phyloP scores from a whole-genome alignment of 495 filamentous ascomycete genomes.

The Aspergillus bridgeri region DNA sequence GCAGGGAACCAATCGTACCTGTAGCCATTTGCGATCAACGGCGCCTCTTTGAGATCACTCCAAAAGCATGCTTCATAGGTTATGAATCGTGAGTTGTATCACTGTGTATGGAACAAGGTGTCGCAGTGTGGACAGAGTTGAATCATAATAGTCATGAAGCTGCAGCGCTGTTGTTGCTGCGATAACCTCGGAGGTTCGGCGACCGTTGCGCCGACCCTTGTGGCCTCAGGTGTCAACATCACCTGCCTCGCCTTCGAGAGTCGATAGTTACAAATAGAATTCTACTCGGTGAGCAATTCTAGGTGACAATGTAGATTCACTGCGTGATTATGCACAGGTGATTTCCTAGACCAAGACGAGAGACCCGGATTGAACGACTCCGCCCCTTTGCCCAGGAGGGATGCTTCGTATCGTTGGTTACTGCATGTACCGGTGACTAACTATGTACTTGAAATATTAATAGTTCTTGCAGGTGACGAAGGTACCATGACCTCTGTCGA shows the following conservation, averaged over 20 bases:
- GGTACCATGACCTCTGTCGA: too few species aligned
- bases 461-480: too few species aligned
- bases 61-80: background rate
- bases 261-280: too few species aligned
- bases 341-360: background rate
- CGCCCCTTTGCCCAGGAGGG: background rate
- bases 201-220: background rate
- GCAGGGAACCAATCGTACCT: slow-evolving; percentile 21
- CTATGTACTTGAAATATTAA: too few species aligned
- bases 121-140: too few species aligned
- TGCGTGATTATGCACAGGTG: too few species aligned
- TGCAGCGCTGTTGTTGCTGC: background rate
- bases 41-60: slow-evolving; percentile 17
- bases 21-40: slow-evolving; percentile 30
- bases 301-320: too few species aligned
- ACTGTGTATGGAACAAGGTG: background rate
- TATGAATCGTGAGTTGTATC: background rate
- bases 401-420: too few species aligned
- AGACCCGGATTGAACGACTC: slow-evolving; percentile 4
- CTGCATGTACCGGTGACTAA: too few species aligned
- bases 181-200: background rate
- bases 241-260: too few species aligned
- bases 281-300: too few species aligned
- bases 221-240: background rate
- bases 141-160: too few species aligned